phyloP scores from a whole-genome alignment of 495 filamentous ascomycete genomes.

The Annulohypoxylon stygium region DNA sequence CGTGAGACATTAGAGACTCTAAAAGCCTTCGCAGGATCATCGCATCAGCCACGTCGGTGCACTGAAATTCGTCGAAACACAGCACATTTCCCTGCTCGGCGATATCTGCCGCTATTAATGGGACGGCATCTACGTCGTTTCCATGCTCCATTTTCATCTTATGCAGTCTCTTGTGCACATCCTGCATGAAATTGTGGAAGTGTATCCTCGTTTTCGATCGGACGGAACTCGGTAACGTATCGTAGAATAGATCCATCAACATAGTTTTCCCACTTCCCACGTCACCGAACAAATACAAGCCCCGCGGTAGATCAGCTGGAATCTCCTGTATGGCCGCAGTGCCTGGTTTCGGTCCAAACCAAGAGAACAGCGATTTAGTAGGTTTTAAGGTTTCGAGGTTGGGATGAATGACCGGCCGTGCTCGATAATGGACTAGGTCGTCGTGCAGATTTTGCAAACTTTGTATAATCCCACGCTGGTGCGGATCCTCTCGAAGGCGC shows the following conservation, averaged over 20 bases:
- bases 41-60: conserved; percentile 97
- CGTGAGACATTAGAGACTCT: conserved; percentile 91
- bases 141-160: conserved; percentile 89
- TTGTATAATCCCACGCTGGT: conserved; percentile 92
- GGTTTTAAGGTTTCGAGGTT: conserved; percentile 77
- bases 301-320: conserved; percentile 81
- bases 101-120: conserved; percentile 93
- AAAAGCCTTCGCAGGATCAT: conserved; percentile 95
- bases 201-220: conserved; percentile 92
- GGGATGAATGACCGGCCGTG: conserved; percentile 81
- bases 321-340: conserved; percentile 62
- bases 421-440: conserved; percentile 78
- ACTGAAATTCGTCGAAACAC: conserved; percentile 99
- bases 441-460: conserved; percentile 90
- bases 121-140: conserved; percentile 90
- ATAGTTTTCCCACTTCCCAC: conserved; percentile 99
- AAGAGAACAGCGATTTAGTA: conserved; percentile 74
- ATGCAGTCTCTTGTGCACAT: conserved; percentile 93
- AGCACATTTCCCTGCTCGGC: conserved; percentile 86
- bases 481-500: conserved; percentile 83
- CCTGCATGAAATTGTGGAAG: conserved; percentile 99
- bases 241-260: conserved; percentile 99
- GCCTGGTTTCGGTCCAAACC: conserved; percentile 69
- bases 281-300: conserved; percentile 95
- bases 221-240: conserved; percentile 87